Evolutionary conservation across 139 green algal species (phyloP).

Genomic region (Chlorella sp.): DNA sequence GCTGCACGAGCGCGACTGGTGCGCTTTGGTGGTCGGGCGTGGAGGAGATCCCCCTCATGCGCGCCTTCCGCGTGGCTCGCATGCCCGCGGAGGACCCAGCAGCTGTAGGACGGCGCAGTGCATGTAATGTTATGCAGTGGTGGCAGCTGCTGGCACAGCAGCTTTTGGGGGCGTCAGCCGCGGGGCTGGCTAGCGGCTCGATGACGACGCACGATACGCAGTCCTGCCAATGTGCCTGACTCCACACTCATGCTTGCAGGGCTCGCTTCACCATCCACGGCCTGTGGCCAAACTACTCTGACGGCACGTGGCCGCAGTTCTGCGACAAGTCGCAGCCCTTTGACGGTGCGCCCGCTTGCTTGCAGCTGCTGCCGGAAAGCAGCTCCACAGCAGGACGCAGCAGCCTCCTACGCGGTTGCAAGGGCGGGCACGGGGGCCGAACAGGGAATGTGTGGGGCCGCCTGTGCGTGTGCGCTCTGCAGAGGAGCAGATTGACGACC

Average conservation of each 20-base stretch:
- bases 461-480: no score
- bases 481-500: slow-evolving; percentile 12
- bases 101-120: no score
- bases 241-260: slow-evolving; percentile 15
- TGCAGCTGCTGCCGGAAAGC: no score
- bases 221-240: background rate
- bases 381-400: no score
- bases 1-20: slow-evolving; percentile 1
- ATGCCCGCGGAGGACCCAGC: background rate
- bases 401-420: no score
- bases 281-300: slow-evolving; percentile 63
- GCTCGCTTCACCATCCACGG: slow-evolving; percentile 68
- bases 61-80: background rate
- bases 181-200: background rate
- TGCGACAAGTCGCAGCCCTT: slow-evolving; percentile 36
- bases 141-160: background rate
- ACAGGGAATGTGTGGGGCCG: no score
- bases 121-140: no score
- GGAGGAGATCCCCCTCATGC: background rate
- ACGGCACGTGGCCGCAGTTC: slow-evolving; percentile 49
- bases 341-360: slow-evolving; percentile 13
- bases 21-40: background rate
- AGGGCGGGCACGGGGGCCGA: no score
- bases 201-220: background rate
- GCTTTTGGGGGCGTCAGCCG: background rate